Percentiles rank a stretch among this genome's conserved stretches.
These are phyloP conservation scores for Paecilomyces dactylethromorphus DNA, from an alignment of 2,329 filamentous ascomycete species.

Conservation along the genomic window DNA sequence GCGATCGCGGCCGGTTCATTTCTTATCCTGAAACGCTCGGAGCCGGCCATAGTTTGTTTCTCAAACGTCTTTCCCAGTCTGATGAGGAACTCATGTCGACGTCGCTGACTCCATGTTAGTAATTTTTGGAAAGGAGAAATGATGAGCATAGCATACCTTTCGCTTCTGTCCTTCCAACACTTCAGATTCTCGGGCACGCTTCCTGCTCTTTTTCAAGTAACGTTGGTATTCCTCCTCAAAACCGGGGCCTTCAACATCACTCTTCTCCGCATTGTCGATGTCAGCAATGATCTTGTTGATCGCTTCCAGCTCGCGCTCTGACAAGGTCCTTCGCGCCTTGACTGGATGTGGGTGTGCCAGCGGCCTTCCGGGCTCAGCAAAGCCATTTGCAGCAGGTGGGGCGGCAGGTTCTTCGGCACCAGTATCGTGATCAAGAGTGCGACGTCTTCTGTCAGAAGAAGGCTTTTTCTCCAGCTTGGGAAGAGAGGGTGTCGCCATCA, in stretches of 20 bases:
- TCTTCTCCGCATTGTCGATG: constrained; percentile 51
- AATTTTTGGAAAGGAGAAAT: constrained; percentile 1
- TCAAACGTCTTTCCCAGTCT: constrained; percentile 55
- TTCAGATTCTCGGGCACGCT: constrained; percentile 63
- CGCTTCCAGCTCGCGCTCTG: constrained; percentile 59
- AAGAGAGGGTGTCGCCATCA: constrained; percentile 16
- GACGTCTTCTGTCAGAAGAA: constrained; percentile 19
- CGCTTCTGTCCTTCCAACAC: constrained; percentile 57
- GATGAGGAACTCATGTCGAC: constrained; percentile 50
- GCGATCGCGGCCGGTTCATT: constrained; percentile 76
- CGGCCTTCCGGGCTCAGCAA: constrained; percentile 11
- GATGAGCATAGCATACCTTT: constrained; percentile 47
- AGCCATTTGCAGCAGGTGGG: constrained; percentile 18
- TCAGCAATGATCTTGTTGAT: constrained; percentile 60
- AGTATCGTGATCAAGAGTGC: constrained; percentile 14
- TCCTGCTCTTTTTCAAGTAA: constrained; percentile 51
- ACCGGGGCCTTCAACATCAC: constrained; percentile 50
- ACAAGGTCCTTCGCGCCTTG: constrained; percentile 52
- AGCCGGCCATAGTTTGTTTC: constrained; percentile 63
- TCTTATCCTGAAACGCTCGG: constrained; percentile 66
- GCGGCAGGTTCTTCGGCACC: constrained; percentile 11
- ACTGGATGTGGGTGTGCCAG: constrained; percentile 17
- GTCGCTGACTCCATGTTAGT: constrained; percentile 45
- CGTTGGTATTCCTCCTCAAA: constrained; percentile 47
- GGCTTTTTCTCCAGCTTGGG: constrained; percentile 24